Conservation (phyloP, 768 basidiomycete species). For the Galerina marginata region DNA sequence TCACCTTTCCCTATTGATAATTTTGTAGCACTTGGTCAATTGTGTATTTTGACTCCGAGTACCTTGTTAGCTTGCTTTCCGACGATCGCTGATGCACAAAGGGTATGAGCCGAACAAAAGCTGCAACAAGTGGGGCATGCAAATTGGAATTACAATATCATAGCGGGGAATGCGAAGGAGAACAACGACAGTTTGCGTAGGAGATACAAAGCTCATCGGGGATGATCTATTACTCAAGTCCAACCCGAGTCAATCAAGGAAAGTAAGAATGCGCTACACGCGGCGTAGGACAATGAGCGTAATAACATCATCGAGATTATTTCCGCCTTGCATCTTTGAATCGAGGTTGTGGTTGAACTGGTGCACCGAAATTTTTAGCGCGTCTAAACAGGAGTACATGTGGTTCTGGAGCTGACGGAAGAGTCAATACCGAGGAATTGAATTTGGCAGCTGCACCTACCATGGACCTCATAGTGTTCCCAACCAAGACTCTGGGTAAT, state of each 20-base stretch:
- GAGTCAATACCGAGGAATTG: not conserved
- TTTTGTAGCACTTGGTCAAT: not conserved
- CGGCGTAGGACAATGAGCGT: not conserved
- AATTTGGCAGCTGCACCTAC: conserved; percentile 44
- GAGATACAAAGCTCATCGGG: conserved; percentile 22
- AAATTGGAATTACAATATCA: conserved; percentile 26
- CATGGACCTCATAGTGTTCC: conserved; percentile 98
- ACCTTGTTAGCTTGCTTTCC: not conserved
- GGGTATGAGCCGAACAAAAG: not conserved
- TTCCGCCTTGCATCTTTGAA: conserved; percentile 48
- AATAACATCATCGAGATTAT: conserved; percentile 26
- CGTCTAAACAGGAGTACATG: conserved; percentile 95
- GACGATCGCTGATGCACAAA: too few species aligned
- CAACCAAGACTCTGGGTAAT: conserved; percentile 96
- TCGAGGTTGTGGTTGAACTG: conserved; percentile 48
- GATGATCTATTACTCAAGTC: conserved; percentile 16
- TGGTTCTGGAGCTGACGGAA: conserved; percentile 77
- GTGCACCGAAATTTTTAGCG: conserved; percentile 66
- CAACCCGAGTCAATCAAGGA: conserved; percentile 12
- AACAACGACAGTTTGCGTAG: conserved; percentile 20
- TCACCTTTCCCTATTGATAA: not conserved
- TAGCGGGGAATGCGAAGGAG: conserved; percentile 15
- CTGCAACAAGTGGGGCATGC: conserved; percentile 12
- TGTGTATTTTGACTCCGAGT: not conserved
- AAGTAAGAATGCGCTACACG: conserved; percentile 13